Evolutionary conservation across 2,329 filamentous ascomycete species (phyloP).

Genomic region (Colletotrichum destructivum): DNA sequence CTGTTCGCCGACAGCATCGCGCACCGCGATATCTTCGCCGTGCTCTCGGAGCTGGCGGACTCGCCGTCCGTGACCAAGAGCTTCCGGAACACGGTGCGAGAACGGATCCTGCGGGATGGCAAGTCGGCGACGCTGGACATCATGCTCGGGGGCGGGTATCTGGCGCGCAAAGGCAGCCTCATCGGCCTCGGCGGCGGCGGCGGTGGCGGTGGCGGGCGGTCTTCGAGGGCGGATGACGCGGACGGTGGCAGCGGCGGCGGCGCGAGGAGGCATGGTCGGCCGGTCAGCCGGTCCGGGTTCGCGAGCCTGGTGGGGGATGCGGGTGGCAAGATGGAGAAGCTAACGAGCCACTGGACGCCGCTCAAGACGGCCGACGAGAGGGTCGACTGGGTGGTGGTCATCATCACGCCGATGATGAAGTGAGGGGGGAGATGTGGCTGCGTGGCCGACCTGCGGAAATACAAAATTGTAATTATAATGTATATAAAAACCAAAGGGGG

Average conservation of each 20-base stretch:
- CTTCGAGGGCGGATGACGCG: slow-evolving; percentile 21
- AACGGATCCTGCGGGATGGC: slow-evolving; percentile 54
- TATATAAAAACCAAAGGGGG: neutral
- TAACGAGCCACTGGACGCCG: slow-evolving; percentile 43
- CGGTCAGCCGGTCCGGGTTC: slow-evolving; percentile 37
- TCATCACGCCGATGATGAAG: slow-evolving; percentile 36
- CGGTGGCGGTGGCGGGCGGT: slow-evolving; percentile 10
- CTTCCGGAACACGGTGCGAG: slow-evolving; percentile 61
- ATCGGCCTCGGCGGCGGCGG: slow-evolving; percentile 36
- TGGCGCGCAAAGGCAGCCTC: slow-evolving; percentile 40
- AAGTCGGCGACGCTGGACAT: slow-evolving; percentile 53
- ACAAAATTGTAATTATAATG: slow-evolving; percentile 23
- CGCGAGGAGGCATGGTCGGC: slow-evolving; percentile 22
- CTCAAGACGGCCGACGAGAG: slow-evolving; percentile 39
- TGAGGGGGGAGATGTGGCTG: neutral
- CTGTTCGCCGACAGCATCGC: slow-evolving; percentile 52
- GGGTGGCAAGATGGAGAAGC: slow-evolving; percentile 32
- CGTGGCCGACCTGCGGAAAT: neutral
- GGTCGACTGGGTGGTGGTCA: slow-evolving; percentile 41
- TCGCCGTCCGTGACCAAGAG: slow-evolving; percentile 59
- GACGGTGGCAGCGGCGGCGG: slow-evolving; percentile 10
- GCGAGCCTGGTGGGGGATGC: slow-evolving; percentile 36
- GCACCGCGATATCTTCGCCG: slow-evolving; percentile 68
- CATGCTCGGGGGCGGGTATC: slow-evolving; percentile 34
- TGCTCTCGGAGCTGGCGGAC: slow-evolving; percentile 65